Conservation (phyloP, 805 yeast genomes). For the Gaillardinia entomophila region DNA sequence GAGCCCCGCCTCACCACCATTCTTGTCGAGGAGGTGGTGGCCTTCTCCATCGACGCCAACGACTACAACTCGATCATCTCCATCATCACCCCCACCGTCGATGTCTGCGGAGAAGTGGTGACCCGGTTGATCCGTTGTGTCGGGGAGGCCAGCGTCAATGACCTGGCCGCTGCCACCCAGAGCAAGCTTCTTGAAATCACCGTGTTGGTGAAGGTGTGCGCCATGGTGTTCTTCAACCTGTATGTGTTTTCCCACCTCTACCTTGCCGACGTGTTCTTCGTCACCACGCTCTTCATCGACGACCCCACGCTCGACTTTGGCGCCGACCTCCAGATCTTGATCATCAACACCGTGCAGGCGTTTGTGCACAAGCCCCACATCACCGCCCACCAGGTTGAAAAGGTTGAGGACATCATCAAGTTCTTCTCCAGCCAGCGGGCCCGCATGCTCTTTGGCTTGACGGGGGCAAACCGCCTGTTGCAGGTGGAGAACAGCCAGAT, state of each 20-base stretch:
- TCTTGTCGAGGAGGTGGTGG: constrained; percentile 67
- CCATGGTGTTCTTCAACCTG: constrained; percentile 68
- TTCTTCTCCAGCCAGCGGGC: constrained; percentile 57
- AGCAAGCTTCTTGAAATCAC: constrained; percentile 65
- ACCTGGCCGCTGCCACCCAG: constrained; percentile 33
- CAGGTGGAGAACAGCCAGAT: constrained; percentile 30
- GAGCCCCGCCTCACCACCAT: constrained; percentile 55
- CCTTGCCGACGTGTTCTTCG: constrained; percentile 65
- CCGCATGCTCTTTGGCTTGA: constrained; percentile 64
- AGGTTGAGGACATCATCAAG: constrained; percentile 43
- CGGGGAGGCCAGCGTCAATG: constrained; percentile 40
- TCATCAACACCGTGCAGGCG: constrained; percentile 66
- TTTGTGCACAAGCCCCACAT: constrained; percentile 53
- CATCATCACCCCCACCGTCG: constrained; percentile 69
- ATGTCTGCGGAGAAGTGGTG: constrained; percentile 61
- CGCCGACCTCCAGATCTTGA: constrained; percentile 50
- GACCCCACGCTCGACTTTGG: constrained; percentile 52
- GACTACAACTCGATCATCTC: constrained; percentile 60
- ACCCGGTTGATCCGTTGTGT: constrained; percentile 51
- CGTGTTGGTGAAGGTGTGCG: constrained; percentile 57
- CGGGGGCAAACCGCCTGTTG: constrained; percentile 39
- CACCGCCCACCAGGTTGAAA: constrained; percentile 26
- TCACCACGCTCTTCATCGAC: constrained; percentile 58
- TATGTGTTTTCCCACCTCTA: constrained; percentile 54
- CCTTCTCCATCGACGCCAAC: constrained; percentile 71